These are phyloP conservation scores for Vicia sativa DNA, from an alignment of 306 rosid genomes.

Conservation along the genomic window DNA sequence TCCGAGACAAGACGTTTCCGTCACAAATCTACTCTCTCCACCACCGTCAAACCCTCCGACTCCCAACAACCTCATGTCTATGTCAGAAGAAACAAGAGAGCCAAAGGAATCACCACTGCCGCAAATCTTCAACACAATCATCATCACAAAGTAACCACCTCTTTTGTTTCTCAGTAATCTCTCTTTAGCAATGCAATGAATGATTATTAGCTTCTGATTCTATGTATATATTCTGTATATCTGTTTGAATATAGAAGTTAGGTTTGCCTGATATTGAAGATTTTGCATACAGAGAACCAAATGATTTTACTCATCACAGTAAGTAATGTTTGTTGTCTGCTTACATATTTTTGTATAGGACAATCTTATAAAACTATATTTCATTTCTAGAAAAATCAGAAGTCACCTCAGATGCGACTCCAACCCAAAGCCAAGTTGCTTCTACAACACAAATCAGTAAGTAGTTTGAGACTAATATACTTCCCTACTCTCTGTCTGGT, in stretches of 20 bases:
- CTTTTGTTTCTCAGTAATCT: no score
- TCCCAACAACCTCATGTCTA: slow-evolving; percentile 63
- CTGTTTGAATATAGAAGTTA: slow-evolving; percentile 38
- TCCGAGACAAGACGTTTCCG: slow-evolving; percentile 34
- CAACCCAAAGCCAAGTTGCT: slow-evolving; percentile 26
- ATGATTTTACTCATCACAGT: slow-evolving; percentile 48
- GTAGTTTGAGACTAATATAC: slow-evolving; percentile 24
- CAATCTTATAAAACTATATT: not conserved
- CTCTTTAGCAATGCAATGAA: slow-evolving; percentile 26
- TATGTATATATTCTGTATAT: not conserved
- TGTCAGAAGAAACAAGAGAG: slow-evolving; percentile 58
- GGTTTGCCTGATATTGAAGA: slow-evolving; percentile 76
- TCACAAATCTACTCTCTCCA: slow-evolving; percentile 34
- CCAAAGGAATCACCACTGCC: slow-evolving; percentile 45
- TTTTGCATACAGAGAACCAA: slow-evolving; percentile 59
- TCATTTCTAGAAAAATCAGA: slow-evolving; percentile 40
- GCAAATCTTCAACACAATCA: slow-evolving; percentile 36
- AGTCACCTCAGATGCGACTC: slow-evolving; percentile 24
- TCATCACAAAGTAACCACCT: slow-evolving; percentile 47
- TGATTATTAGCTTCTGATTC: not conserved
- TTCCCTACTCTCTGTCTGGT: not conserved
- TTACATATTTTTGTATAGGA: not conserved
- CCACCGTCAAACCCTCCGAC: not conserved
- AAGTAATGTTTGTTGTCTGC: slow-evolving; percentile 30
- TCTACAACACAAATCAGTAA: slow-evolving; percentile 26